Base-by-base conservation (phyloP, 805 yeast species). In the Saccharomyces jurei region DNA sequence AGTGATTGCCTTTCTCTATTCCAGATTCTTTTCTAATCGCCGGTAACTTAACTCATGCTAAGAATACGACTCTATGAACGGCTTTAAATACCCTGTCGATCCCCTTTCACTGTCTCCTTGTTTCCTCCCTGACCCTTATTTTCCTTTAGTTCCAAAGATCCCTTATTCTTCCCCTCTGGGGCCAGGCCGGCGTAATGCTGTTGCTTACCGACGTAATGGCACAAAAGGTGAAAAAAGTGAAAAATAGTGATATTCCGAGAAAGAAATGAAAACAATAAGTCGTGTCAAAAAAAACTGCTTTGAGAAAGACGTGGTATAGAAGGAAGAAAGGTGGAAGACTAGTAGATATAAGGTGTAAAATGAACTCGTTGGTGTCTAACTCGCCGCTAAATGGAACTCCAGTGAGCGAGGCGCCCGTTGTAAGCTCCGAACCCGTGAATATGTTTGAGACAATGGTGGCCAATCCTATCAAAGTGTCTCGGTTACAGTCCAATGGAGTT, bases 401-500 rank as follows among this genome's bases (percentile, higher is more conserved):
- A 17, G 25, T 36, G 25, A 36, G 17, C 44, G 44, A 36, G 44
- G 44, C 25, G 21, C 25, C 44, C 4, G 44, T 17, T 22, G 25
- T 4, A 6, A 36, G 44, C 25, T 17, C 44, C 44, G 44, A 36
- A 22, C 44, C 44, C 4, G 44, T 56, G 10, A 60, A 62, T 51
- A 58, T 62, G 54, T 63, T 68, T 51, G 54, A 61, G 54, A 56
- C 60, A 6, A 56, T 68, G 29, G 53, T 56, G 14, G 66, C 71
- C 4, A 59, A 56, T 27, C 69, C 71, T 6, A 64, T 69, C 30
- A 60, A 56, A 30, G 70, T 69, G 6, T 54, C 66, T 1, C 60
- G 70, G 51, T 59, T 60, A 22, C 70, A 67, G 52, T 64, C 70
- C 17, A 62, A 61, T 54, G 72, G 70, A n/a, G 17, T 56, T 1